Evolutionary conservation across 495 filamentous ascomycete species (phyloP).

Genomic region (Aspergillus olivimuriae): DNA sequence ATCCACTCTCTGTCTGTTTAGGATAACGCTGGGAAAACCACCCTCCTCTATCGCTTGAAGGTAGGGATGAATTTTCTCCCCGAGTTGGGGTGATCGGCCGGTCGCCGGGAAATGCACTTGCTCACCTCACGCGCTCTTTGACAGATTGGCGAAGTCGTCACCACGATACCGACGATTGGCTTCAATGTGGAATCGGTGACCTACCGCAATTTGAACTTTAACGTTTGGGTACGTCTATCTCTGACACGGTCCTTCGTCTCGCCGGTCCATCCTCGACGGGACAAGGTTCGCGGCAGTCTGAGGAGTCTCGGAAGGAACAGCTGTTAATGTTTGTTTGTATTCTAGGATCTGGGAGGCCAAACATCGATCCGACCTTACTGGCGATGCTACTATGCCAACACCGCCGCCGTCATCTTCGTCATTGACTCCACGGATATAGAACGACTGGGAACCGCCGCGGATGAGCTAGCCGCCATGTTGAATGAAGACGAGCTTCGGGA

Average conservation of each 20-base stretch:
- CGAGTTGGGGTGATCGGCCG: neutral
- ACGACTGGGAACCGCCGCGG: constrained; percentile 81
- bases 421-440: constrained; percentile 98
- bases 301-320: too few species aligned
- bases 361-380: constrained; percentile 97
- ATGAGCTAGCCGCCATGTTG: constrained; percentile 90
- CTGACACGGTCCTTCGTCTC: too few species aligned
- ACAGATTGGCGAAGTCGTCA: constrained; percentile 96
- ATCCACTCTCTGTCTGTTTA: constrained; percentile 30
- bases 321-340: constrained; percentile 8
- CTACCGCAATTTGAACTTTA: constrained; percentile 96
- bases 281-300: too few species aligned
- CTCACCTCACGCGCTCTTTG: constrained; percentile 15
- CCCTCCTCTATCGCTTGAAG: constrained; percentile 91
- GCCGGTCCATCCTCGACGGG: too few species aligned
- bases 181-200: constrained; percentile 99
- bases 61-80: constrained; percentile 39
- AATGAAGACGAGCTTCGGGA: constrained; percentile 95
- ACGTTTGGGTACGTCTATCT: constrained; percentile 80
- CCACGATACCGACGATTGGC: constrained; percentile 97
- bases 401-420: constrained; percentile 97
- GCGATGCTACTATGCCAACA: constrained; percentile 99
- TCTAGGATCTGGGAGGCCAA: constrained; percentile 87
- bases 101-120: constrained; percentile 2
- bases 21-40: constrained; percentile 99